Evolutionary conservation across 139 green algal genomes (phyloP), one percentile per base, ranked within the genome.

Genomic region (Eudorina sp.): DNA sequence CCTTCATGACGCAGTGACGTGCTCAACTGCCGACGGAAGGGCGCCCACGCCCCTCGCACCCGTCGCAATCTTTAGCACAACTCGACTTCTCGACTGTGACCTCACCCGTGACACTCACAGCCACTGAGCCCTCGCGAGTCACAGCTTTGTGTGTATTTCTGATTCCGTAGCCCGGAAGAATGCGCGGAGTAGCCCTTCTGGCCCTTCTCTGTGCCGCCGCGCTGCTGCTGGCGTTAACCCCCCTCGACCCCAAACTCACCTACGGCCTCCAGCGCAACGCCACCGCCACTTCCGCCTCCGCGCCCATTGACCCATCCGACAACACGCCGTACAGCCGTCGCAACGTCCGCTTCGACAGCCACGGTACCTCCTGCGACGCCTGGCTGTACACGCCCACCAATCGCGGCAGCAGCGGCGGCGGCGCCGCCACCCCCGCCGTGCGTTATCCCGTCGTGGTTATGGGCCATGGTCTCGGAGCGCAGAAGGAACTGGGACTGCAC

Each of bases 401-500:
- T 13, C 48, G 48, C 48, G 48, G 13, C 21, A 11, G 62, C 14
- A 2, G 27, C 62, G 11, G 62, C n/a, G 62, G 31, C n/a, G 62
- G 21, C 62, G 27, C 62, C 62, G 27, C 23, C 58, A 21, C 58
- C 6, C n/a, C 58, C 6, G 3, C 27, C 18, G 25, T 23, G 53
- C 75, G 29, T 16, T 51, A 46, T 25, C 90, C 92, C 29, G 69
- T 93, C 3, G 88, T 95, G 18, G 74, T 95, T 38, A 90, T 94
- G 90, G 93, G 64, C 6, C 93, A 95, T 72, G 92, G 92, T 27
- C 77, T 89, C 53, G 93, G 91, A 11, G 89, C 40, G 1, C 91
- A 95, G 58, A 92, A 92, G 80, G 93, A 95, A 62, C 89, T 95
- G 80, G 90, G 90, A 0, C 88, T 95, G 40, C 69, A 94, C 53